Evolutionary conservation across 2,329 filamentous ascomycete genomes (phyloP).

Genomic region (Didymosphaeria variabile): DNA sequence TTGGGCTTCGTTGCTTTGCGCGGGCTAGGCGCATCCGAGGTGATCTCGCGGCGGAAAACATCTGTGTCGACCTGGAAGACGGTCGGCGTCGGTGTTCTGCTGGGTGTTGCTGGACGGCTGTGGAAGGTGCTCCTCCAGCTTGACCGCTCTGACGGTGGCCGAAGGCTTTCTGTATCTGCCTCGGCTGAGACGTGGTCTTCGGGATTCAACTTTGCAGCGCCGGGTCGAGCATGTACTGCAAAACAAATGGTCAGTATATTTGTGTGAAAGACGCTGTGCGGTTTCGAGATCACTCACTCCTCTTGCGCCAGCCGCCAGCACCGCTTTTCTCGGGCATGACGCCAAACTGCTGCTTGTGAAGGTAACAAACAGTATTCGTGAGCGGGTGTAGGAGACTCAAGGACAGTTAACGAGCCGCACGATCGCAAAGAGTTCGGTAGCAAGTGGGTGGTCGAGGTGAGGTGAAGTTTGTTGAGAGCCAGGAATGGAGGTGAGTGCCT

Average conservation of each 20-base stretch:
- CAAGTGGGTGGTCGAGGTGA: neutral
- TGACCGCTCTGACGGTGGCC: slow-evolving; percentile 16
- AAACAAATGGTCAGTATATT: neutral
- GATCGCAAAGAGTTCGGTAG: neutral
- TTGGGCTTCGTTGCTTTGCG: slow-evolving; percentile 50
- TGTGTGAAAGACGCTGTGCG: neutral
- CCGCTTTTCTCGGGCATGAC: slow-evolving; percentile 14
- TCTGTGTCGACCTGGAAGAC: slow-evolving; percentile 37
- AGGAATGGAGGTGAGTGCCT: neutral
- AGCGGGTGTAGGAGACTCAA: neutral
- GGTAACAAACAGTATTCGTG: neutral
- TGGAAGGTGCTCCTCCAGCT: slow-evolving; percentile 38
- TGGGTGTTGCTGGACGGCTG: slow-evolving; percentile 35
- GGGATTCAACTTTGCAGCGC: slow-evolving; percentile 9
- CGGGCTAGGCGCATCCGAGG: slow-evolving; percentile 38
- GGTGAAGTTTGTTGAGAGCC: neutral
- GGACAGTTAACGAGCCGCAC: neutral
- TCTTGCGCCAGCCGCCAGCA: slow-evolving; percentile 11
- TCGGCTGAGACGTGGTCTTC: slow-evolving; percentile 16
- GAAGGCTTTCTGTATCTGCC: slow-evolving; percentile 29
- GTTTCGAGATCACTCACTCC: neutral
- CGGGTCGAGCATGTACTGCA: slow-evolving; percentile 10
- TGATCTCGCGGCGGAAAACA: slow-evolving; percentile 38
- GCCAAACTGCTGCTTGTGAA: neutral
- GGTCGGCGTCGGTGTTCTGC: slow-evolving; percentile 18